These are phyloP conservation scores for Termitomyces sp. DNA, from an alignment of 768 basidiomycete genomes.

Conservation along the genomic window DNA sequence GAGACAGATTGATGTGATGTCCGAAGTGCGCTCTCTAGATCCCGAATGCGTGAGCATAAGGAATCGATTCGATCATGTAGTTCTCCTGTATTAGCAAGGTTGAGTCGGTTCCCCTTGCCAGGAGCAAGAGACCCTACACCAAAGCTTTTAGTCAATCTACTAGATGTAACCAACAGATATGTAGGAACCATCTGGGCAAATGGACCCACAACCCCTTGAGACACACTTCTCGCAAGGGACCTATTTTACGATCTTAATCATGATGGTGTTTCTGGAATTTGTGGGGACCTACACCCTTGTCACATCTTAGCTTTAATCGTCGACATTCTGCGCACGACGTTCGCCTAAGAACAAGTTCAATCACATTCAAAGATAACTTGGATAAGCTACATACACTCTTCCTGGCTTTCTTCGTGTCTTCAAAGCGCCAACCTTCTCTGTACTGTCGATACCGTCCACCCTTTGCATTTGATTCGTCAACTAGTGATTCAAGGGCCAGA, in stretches of 20 bases:
- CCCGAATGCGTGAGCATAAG: slow-evolving; percentile 48
- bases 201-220: slow-evolving; percentile 65
- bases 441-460: not conserved
- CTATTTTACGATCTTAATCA: slow-evolving; percentile 23
- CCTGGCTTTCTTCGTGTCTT: slow-evolving; percentile 39
- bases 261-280: not conserved
- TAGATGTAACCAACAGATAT: not conserved
- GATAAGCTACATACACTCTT: slow-evolving; percentile 27
- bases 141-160: not conserved
- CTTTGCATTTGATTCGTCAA: slow-evolving; percentile 3
- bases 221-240: slow-evolving; percentile 77
- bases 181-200: slow-evolving; percentile 67
- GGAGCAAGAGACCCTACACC: slow-evolving; percentile 45
- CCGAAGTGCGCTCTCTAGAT: slow-evolving; percentile 55
- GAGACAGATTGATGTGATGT: slow-evolving; percentile 41
- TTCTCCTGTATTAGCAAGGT: slow-evolving; percentile 66
- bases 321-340: slow-evolving; percentile 49
- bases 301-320: slow-evolving; percentile 61
- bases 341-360: slow-evolving; percentile 23
- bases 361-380: not conserved
- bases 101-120: slow-evolving; percentile 56
- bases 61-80: slow-evolving; percentile 60
- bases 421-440: slow-evolving; percentile 9
- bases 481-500: not conserved
- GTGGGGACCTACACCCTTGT: slow-evolving; percentile 43